A percentile compares a stretch with the other conserved stretches of the same genome.
phyloP scores from a whole-genome alignment of 306 rosid genomes.

The Cicer yamashitae region DNA sequence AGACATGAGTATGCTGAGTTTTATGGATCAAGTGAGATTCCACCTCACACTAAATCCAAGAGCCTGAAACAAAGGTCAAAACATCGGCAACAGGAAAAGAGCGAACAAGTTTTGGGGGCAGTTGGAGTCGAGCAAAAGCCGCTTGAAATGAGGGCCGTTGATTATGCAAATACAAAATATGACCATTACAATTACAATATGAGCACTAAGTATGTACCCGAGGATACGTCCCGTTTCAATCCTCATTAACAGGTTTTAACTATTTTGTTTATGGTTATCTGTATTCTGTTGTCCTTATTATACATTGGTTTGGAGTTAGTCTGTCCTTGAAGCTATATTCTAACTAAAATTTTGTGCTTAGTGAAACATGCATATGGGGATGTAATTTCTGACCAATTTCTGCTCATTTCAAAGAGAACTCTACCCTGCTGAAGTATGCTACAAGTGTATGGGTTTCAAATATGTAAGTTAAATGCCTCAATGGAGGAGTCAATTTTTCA shows the following conservation, averaged over 20 bases:
- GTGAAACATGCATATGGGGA: not conserved
- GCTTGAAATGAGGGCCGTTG: conserved; percentile 58
- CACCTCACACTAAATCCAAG: conserved; percentile 70
- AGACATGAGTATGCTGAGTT: conserved; percentile 73
- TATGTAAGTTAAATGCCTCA: no score
- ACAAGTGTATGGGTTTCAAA: no score
- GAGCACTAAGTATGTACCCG: conserved; percentile 69
- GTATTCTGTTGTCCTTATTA: no score
- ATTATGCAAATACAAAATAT: conserved; percentile 58
- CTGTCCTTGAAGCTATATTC: conserved; percentile 41
- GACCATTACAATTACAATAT: conserved; percentile 79
- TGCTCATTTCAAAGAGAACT: not conserved
- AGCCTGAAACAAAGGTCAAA: conserved; percentile 83
- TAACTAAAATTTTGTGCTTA: conserved; percentile 37
- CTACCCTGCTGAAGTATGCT: no score
- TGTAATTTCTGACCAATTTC: not conserved
- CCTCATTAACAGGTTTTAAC: conserved; percentile 39
- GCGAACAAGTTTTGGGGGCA: conserved; percentile 65
- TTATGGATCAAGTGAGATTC: conserved; percentile 74
- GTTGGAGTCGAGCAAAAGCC: conserved; percentile 63
- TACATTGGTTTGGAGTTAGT: conserved; percentile 29
- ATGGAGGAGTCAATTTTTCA: no score
- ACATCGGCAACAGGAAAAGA: conserved; percentile 86
- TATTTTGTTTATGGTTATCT: no score
- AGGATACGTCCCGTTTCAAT: conserved; percentile 58